phyloP scores from a whole-genome alignment of 1,284 basidiomycete species.

The Ganoderma meredithae region DNA sequence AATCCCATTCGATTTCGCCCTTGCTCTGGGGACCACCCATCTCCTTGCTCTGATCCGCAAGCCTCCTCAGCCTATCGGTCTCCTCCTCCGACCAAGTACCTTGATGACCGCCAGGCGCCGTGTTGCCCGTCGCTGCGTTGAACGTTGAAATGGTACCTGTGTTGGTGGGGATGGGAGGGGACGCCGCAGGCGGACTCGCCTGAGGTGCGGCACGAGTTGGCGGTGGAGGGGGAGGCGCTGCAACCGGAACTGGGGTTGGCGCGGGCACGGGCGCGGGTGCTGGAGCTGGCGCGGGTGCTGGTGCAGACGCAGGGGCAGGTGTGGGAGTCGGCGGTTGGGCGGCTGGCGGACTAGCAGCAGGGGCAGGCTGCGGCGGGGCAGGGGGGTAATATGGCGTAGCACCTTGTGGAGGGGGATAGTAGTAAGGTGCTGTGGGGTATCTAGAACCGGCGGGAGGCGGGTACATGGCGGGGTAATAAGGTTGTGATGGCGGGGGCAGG shows the following conservation, averaged over 20 bases:
- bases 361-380: slow-evolving; percentile 31
- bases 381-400: slow-evolving; percentile 46
- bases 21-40: slow-evolving; percentile 43
- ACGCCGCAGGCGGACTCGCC: slow-evolving; percentile 12
- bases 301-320: slow-evolving; percentile 39
- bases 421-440: slow-evolving; percentile 69
- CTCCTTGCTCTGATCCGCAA: slow-evolving; percentile 70
- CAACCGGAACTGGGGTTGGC: slow-evolving; percentile 23
- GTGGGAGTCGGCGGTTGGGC: slow-evolving; percentile 33
- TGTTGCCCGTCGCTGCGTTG: slow-evolving; percentile 45
- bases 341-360: slow-evolving; percentile 26
- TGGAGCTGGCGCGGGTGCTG: slow-evolving; percentile 30
- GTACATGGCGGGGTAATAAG: slow-evolving; percentile 55
- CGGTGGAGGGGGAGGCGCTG: slow-evolving; percentile 9
- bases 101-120: slow-evolving; percentile 58
- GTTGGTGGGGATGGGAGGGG: slow-evolving; percentile 36
- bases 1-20: slow-evolving; percentile 80
- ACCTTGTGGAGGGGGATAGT: slow-evolving; percentile 50
- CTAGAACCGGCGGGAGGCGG: slow-evolving; percentile 44
- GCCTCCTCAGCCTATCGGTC: slow-evolving; percentile 65
- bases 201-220: slow-evolving; percentile 3
- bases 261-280: slow-evolving; percentile 36
- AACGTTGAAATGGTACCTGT: slow-evolving; percentile 46
- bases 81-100: slow-evolving; percentile 83
- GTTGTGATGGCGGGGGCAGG: slow-evolving; percentile 42